A percentile compares a stretch with the other conserved stretches of the same genome.
Conservation (phyloP, 345 rosid species). For the Sonneratia caseolaris region DNA sequence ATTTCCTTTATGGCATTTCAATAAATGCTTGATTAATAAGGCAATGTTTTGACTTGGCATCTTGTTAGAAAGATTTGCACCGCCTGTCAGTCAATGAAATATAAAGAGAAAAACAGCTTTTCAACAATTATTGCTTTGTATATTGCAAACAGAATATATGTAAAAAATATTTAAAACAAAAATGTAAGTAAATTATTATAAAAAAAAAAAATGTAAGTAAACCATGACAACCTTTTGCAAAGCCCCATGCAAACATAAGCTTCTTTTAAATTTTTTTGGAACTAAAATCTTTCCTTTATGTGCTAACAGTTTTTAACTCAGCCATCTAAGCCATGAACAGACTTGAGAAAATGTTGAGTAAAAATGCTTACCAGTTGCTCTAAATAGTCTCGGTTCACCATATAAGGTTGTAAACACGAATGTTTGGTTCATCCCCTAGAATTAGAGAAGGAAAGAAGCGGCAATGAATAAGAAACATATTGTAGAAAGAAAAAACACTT, state of each 20-base stretch:
- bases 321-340: background rate
- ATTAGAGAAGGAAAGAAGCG: slow-evolving; percentile 11
- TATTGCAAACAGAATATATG: background rate
- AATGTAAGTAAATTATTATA: background rate
- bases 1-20: background rate
- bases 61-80: background rate
- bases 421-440: slow-evolving; percentile 67
- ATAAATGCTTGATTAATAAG: too few species aligned
- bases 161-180: background rate
- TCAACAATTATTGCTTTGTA: background rate
- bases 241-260: background rate
- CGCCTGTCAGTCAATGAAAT: background rate
- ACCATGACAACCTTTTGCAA: background rate
- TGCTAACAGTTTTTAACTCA: background rate
- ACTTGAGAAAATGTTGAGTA: background rate
- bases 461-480: background rate
- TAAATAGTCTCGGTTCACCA: slow-evolving; percentile 84
- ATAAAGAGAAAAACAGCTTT: background rate
- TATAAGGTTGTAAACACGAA: slow-evolving; percentile 85
- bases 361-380: slow-evolving; percentile 64
- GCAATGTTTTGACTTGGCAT: background rate
- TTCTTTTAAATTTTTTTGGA: background rate
- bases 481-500: background rate
- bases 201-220: background rate
- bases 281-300: background rate